Percentiles rank a stretch among this genome's conserved stretches.
Evolutionary conservation across 208 protist species (phyloP).

Genomic region (Crithidia thermophila): DNA sequence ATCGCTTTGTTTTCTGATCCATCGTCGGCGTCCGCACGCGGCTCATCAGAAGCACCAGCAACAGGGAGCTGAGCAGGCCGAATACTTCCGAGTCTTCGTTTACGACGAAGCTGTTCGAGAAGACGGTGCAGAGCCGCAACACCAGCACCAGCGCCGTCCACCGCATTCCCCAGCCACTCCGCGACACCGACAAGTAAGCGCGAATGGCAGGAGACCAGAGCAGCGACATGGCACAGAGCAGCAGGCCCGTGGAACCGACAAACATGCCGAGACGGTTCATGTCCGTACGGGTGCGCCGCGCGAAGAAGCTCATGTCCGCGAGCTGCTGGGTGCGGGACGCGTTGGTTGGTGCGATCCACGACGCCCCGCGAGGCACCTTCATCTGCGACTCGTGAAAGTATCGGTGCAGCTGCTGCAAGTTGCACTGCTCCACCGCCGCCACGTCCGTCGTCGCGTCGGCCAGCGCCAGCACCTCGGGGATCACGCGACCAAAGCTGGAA

Average conservation of each 20-base stretch:
- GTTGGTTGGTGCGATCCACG: conserved; percentile 6
- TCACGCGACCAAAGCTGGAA: conserved; percentile 93
- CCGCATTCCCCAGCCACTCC: conserved; percentile 24
- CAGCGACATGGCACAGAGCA: conserved; percentile 48
- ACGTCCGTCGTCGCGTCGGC: conserved; percentile 47
- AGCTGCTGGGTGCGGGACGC: conserved; percentile 29
- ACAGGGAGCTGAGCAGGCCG: conserved; percentile 31
- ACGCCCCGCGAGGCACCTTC: conserved; percentile 19
- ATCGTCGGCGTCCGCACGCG: conserved; percentile 4
- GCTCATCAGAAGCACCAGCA: conserved; percentile 29
- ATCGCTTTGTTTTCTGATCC: not conserved
- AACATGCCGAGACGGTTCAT: conserved; percentile 58
- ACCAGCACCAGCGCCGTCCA: conserved; percentile 47
- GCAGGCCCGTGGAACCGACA: conserved; percentile 39
- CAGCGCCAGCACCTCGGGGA: conserved; percentile 79
- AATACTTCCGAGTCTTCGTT: conserved; percentile 67
- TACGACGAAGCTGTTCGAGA: conserved; percentile 82
- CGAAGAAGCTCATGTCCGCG: conserved; percentile 55
- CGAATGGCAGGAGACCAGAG: conserved; percentile 40
- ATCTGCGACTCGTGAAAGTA: conserved; percentile 45
- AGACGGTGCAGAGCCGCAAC: conserved; percentile 47
- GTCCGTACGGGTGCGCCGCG: conserved; percentile 46
- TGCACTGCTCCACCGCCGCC: conserved; percentile 50
- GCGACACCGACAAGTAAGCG: not conserved
- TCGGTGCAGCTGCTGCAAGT: conserved; percentile 46